These are phyloP conservation scores for Russula brevipes DNA, from an alignment of 768 basidiomycete genomes.

Conservation along the genomic window DNA sequence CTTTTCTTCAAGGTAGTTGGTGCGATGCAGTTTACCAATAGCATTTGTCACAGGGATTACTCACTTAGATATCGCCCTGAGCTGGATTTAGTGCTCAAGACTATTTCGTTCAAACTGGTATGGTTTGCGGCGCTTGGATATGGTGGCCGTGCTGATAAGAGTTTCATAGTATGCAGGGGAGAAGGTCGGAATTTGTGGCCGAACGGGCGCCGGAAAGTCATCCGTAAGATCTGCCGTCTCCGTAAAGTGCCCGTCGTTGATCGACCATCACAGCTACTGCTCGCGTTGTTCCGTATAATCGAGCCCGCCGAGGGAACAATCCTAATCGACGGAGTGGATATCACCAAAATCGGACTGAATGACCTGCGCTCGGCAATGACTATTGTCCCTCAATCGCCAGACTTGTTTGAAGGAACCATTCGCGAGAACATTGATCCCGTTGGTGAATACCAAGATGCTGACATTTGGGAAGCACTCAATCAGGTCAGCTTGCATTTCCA, in stretches of 20 bases:
- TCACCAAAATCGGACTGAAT: slow-evolving; percentile 68
- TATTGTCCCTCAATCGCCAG: slow-evolving; percentile 39
- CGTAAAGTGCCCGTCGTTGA: background rate
- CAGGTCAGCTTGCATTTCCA: slow-evolving; percentile 40
- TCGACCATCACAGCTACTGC: slow-evolving; percentile 41
- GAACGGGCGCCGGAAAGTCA: slow-evolving; percentile 79
- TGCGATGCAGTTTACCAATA: background rate
- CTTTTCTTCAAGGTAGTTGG: slow-evolving; percentile 27
- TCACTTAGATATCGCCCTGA: slow-evolving; percentile 76
- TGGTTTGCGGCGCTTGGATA: slow-evolving; percentile 20
- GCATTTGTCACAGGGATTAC: slow-evolving; percentile 45
- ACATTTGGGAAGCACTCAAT: slow-evolving; percentile 83
- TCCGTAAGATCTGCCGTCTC: slow-evolving; percentile 41
- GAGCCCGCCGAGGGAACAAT: slow-evolving; percentile 67
- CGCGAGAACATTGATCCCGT: slow-evolving; percentile 90
- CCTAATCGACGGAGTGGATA: slow-evolving; percentile 69
- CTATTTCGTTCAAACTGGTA: slow-evolving; percentile 67
- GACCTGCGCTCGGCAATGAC: slow-evolving; percentile 73
- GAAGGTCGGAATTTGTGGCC: slow-evolving; percentile 85
- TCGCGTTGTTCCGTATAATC: slow-evolving; percentile 73
- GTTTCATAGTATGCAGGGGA: slow-evolving; percentile 56
- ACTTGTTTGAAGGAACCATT: slow-evolving; percentile 62
- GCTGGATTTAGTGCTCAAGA: slow-evolving; percentile 73
- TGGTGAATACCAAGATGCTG: slow-evolving; percentile 63
- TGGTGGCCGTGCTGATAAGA: background rate